Evolutionary conservation across 257 asterid species (phyloP), one percentile per base, ranked within the genome.

Genomic region (Scutellaria barbata): DNA sequence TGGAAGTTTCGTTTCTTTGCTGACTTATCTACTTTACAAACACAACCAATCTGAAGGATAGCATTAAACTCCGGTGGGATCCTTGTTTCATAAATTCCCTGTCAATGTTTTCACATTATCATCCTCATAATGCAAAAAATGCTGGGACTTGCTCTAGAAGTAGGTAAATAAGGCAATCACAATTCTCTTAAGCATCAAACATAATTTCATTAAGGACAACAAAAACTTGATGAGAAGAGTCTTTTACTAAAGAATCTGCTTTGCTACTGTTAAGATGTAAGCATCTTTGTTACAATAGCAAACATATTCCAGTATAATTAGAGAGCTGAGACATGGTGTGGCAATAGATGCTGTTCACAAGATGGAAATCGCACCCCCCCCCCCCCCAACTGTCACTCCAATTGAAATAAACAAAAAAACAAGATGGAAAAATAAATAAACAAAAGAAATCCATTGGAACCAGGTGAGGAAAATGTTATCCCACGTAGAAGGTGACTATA

Each of bases 51-150:
- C 89, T 88, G 92, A 69, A 89, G 93, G 79, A 95, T 76, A 54
- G 96, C 90, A 84, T 77, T 91, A 74, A 88, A 85, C 80, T 86
- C 95, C 79, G 79, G 79, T 5, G 96, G 96, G 43, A 92, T 88
- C 84, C 88, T 91, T 22, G 96, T 86, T 83, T 91, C 99, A 57
- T 92, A 95, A 79, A 95, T 88, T 78, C 99, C 99, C 98, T 94
- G 85, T 48, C 60, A 81, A 79, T 74, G 73, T 63, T 68, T 68
- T 73, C 71, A 66, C 73, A 66, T 63, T 56, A 47, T 57, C 33
- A 56, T 41, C 55, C 51, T 55, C 37, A 57, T 50, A 64, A 60
- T 62, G 17, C 67, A 62, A 47, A 72, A 68, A 47, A 53, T 52
- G 57, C 22, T 22, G n/a, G 42, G 17, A 52, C 5, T 12, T 66